phyloP scores from a whole-genome alignment of 2,329 filamentous ascomycete genomes.

The Alternaria sp. region DNA sequence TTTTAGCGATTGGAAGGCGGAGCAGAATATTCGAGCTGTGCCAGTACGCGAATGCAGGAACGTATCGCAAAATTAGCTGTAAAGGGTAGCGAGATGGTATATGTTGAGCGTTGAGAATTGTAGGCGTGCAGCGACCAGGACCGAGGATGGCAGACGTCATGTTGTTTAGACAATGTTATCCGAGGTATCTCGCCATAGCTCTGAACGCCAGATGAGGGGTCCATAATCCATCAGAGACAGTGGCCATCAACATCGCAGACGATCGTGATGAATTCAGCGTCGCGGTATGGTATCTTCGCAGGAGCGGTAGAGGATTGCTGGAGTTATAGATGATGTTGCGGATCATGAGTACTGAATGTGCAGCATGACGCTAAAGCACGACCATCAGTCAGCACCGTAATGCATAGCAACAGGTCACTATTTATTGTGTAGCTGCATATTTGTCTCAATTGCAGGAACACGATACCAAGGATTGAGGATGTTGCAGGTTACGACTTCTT shows the following conservation, averaged over 20 bases:
- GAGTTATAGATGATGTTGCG: background rate
- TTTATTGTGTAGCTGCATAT: background rate
- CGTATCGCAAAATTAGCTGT: background rate
- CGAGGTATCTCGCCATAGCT: constrained; percentile 24
- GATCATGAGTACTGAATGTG: constrained; percentile 1
- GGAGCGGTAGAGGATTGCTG: background rate
- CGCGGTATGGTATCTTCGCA: background rate
- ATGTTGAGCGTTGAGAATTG: background rate
- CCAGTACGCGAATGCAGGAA: background rate
- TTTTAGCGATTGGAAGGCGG: background rate
- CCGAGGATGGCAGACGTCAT: constrained; percentile 25
- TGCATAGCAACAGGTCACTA: background rate
- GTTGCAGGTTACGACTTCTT: background rate
- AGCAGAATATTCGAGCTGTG: background rate
- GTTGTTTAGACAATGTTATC: constrained; percentile 20
- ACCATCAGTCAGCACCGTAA: background rate
- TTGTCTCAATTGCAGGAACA: background rate
- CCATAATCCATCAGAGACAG: background rate
- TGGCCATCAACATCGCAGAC: background rate
- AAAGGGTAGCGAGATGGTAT: background rate
- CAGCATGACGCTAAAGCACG: background rate
- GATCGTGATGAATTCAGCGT: background rate
- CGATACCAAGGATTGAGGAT: background rate
- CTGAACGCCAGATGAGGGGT: constrained; percentile 17
- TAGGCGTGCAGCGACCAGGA: constrained; percentile 3